Conservation (phyloP, 768 basidiomycete genomes). For the Hypholoma sublateritium region DNA sequence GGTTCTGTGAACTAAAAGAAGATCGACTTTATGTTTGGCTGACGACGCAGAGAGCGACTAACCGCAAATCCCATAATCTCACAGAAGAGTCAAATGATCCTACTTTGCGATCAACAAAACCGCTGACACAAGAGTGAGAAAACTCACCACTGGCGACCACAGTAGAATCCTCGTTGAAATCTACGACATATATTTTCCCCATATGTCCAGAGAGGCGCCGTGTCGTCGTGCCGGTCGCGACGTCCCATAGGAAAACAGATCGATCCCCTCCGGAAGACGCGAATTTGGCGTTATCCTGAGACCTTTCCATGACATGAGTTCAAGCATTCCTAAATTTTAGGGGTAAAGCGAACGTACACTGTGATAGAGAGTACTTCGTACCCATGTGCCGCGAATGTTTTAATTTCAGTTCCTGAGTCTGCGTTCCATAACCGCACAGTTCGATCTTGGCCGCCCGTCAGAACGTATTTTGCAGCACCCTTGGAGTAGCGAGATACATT, state of each 20-base stretch:
- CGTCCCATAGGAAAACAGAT: slow-evolving; percentile 94
- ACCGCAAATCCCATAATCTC: slow-evolving; percentile 91
- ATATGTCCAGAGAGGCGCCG: slow-evolving; percentile 86
- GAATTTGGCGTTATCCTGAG: slow-evolving; percentile 93
- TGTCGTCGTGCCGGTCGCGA: slow-evolving; percentile 80
- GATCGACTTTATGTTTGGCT: neutral
- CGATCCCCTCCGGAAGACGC: slow-evolving; percentile 94
- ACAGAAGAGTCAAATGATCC: slow-evolving; percentile 94
- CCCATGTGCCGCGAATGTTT: slow-evolving; percentile 87
- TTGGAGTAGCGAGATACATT: slow-evolving; percentile 92
- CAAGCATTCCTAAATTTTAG: neutral
- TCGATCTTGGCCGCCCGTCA: slow-evolving; percentile 94
- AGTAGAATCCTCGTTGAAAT: slow-evolving; percentile 85
- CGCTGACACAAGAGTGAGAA: neutral
- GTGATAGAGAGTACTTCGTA: slow-evolving; percentile 92
- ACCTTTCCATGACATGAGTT: slow-evolving; percentile 38
- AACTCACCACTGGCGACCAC: slow-evolving; percentile 81
- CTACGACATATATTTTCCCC: slow-evolving; percentile 87
- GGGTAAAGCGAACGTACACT: slow-evolving; percentile 56
- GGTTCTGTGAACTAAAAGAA: slow-evolving; percentile 54
- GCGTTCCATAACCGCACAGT: slow-evolving; percentile 92
- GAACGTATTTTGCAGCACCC: slow-evolving; percentile 82
- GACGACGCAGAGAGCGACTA: slow-evolving; percentile 13
- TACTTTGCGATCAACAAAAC: slow-evolving; percentile 27
- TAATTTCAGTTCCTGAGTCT: slow-evolving; percentile 82